Evolutionary conservation across 2,329 filamentous ascomycete species (phyloP), one percentile per base, ranked within the genome.

Genomic region (Aspergillus sp.): DNA sequence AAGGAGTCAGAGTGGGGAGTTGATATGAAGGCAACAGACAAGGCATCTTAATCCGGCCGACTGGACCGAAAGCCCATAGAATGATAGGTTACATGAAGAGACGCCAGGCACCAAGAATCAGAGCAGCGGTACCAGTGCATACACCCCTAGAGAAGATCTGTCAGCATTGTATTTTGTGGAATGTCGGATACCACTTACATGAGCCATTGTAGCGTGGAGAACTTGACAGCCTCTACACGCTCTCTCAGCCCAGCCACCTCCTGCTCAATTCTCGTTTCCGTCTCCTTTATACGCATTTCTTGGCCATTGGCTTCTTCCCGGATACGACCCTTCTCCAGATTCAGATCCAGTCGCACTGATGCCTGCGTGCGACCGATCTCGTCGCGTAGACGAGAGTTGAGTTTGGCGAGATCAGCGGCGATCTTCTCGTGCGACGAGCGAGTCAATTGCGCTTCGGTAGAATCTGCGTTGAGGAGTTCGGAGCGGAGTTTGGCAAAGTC

Each of bases 231-330:
- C 80, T 99, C 95, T 51, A 99, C 84, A 79, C 96, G 89, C 82
- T 98, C 95, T 67, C 92, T 84, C 73, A 99, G 77, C 32, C 90
- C 90, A 43, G 94, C 94, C 57, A 95, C 92, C 82, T 98, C 95
- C 80, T 98, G 94, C 82, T 99, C 95, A 71, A 99, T 98, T 79
- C 96, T 89, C 60, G 93, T 97, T 81, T 99, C 95, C 12, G 95
- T 98, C 84, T 99, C 95, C 82, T 97, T 97, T 72, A 99, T 92
- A 82, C 97, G 96, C 78, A 99, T 87, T 78, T 99, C 95, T 80
- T 98, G 95, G 60, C 91, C 90, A 67, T 97, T 96, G 17, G 93
- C 92, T 82, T 99, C 95, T 79, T 99, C 95, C 63, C 95, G 84
- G 68, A 98, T 99, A 64, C 95, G 86, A 13, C 95, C 95, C 81